Evolutionary conservation across 2,329 filamentous ascomycete species (phyloP), one percentile per base, ranked within the genome.

Genomic region (Berkeleyomyces rouxiae): DNA sequence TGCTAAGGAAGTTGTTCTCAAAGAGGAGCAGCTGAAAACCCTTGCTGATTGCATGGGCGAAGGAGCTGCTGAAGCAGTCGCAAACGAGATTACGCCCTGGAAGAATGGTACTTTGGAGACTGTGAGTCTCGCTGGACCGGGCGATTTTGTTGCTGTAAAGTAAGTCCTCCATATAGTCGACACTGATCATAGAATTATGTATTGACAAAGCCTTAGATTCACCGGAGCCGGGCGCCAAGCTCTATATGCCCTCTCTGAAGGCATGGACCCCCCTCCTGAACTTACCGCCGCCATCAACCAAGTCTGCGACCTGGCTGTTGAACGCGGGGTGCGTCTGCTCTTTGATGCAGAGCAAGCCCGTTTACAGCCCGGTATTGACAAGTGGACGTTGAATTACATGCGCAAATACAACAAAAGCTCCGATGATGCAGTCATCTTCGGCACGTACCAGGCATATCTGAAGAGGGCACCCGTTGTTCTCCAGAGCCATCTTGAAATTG

Each of bases 301-400:
- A 58, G 85, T 95, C 66, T 95, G 90, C 73, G 76, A 84, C 57
- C 80, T 87, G 13, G 90, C 90, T 0, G 78, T 82, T 1, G 75
- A 81, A 44, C 83, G 85, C 60, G 82, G 85, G 33, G 82, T 95
- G 2, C 80, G 82, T 2, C 78, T 96, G 0, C 81, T 95, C 1
- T 89, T 95, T 66, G 89, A 95, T 66, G 91, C 90, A 1, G 91
- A 96, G 73, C 89, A 95, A 72, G 84, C 85, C 63, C 79, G 82
- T 62, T 80, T 93, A 39, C 88, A 95, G 73, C 76, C 80, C 4
- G 89, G 89, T 6, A 92, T 95, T 65, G 86, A 93, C 70, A 80
- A 82, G 67, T 92, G 90, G 86, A 88, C 85, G 4, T 73, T 93
- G 59, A 74, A 79, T n/a, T 86, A 90, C 67, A 88, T 90, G 76